Conservation (phyloP, 164 flowering plant species). For the Piper longum region DNA sequence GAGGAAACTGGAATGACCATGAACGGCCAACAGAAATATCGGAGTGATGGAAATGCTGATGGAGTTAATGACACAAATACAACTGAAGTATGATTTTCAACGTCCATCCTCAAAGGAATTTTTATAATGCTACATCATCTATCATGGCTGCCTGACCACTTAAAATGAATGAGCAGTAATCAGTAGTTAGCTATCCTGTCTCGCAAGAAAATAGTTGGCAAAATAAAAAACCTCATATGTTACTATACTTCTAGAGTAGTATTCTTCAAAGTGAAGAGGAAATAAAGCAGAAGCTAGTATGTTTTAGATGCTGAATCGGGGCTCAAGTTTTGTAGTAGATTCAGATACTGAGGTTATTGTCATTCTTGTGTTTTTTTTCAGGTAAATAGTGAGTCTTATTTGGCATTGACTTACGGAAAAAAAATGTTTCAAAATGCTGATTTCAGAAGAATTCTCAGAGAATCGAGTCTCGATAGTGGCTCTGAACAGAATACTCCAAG, state of each 20-base stretch:
- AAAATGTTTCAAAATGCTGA: conserved; percentile 15
- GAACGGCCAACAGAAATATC: neutral
- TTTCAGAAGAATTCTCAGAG: conserved; percentile 23
- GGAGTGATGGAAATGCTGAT: neutral
- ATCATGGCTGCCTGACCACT: neutral
- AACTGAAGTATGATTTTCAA: conserved; percentile 30
- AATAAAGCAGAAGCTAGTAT: neutral
- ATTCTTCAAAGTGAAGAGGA: too few species aligned
- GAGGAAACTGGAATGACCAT: neutral
- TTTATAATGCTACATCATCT: too few species aligned
- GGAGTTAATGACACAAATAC: neutral
- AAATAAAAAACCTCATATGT: neutral
- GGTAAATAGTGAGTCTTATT: conserved; percentile 12
- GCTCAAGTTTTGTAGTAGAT: neutral
- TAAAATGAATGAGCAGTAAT: neutral
- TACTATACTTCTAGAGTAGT: neutral
- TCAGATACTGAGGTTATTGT: neutral
- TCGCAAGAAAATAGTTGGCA: neutral
- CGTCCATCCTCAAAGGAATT: too few species aligned
- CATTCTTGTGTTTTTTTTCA: conserved; percentile 14
- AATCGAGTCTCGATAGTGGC: conserved; percentile 63
- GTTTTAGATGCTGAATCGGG: neutral
- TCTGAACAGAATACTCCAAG: conserved; percentile 56
- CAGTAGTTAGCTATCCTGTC: neutral
- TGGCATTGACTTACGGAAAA: conserved; percentile 7